Evolutionary conservation across 2,329 filamentous ascomycete genomes (phyloP).

Genomic region (Myotisia sp.): DNA sequence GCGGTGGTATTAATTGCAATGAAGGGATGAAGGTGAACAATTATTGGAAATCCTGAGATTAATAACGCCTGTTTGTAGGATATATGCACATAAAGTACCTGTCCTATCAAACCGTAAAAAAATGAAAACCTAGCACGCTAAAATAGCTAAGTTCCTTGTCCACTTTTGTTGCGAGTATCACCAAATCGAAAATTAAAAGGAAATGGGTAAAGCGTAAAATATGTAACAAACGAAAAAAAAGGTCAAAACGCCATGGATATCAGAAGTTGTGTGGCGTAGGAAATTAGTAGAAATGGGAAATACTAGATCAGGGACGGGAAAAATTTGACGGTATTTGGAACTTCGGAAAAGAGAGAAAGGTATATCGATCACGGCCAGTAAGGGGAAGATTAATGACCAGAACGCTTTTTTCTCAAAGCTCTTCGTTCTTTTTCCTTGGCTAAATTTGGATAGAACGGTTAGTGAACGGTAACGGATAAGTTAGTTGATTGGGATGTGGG

Average conservation of each 20-base stretch:
- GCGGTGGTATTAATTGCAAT: no score
- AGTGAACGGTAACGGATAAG: slow-evolving; percentile 4
- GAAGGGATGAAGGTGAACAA: no score
- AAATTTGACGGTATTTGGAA: no score
- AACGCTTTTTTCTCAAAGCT: slow-evolving; percentile 52
- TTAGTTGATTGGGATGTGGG: not conserved
- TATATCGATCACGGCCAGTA: no score
- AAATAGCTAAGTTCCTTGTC: not conserved
- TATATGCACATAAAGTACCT: no score
- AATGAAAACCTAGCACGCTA: not conserved
- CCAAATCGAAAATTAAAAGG: not conserved
- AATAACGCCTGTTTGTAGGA: no score
- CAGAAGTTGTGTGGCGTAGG: slow-evolving; percentile 16
- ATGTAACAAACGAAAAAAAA: slow-evolving; percentile 1
- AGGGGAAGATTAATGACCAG: slow-evolving; percentile 19
- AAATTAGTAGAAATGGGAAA: slow-evolving; percentile 1
- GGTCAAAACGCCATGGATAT: slow-evolving; percentile 28
- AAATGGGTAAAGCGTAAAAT: not conserved
- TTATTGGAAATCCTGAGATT: no score
- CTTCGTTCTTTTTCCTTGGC: slow-evolving; percentile 54
- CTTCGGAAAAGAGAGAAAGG: no score
- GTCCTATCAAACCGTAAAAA: not conserved
- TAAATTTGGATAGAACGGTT: slow-evolving; percentile 21
- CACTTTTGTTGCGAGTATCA: slow-evolving; percentile 8
- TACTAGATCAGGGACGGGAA: not conserved